Percentiles rank a stretch among this genome's conserved stretches.
Evolutionary conservation across 345 rosid genomes (phyloP).

Genomic region (Lumnitzera racemosa): DNA sequence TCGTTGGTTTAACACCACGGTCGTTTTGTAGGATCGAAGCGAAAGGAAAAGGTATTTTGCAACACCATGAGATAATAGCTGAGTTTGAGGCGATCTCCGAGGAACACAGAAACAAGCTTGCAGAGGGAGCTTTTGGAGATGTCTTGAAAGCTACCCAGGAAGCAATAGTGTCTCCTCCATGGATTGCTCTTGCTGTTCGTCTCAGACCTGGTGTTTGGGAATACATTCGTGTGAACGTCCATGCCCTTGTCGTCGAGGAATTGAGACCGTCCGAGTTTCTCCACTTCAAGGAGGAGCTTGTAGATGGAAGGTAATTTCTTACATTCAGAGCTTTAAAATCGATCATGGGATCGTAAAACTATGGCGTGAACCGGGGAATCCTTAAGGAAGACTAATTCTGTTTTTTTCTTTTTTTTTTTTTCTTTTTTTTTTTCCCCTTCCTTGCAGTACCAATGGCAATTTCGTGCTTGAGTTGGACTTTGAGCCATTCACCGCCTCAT

Average conservation of each 20-base stretch:
- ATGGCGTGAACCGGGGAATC: neutral
- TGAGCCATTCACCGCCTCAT: conserved; percentile 82
- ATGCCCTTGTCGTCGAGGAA: conserved; percentile 82
- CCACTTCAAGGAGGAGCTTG: conserved; percentile 93
- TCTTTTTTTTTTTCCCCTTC: too few relatives aligned
- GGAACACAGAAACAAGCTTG: conserved; percentile 42
- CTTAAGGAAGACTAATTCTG: neutral
- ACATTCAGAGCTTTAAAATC: neutral
- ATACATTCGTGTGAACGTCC: conserved; percentile 31
- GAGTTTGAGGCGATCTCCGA: conserved; percentile 67
- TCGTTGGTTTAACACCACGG: too few relatives aligned
- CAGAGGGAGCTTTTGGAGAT: conserved; percentile 54
- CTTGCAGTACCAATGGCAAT: conserved; percentile 56
- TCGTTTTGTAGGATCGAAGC: conserved; percentile 47
- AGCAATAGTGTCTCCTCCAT: conserved; percentile 28
- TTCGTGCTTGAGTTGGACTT: conserved; percentile 91
- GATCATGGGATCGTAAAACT: neutral
- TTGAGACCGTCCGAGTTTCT: conserved; percentile 70
- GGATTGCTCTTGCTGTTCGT: conserved; percentile 26
- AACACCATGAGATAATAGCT: conserved; percentile 63
- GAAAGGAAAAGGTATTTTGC: conserved; percentile 78
- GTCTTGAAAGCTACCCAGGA: conserved; percentile 78
- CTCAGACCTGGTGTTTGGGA: conserved; percentile 35
- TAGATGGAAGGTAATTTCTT: conserved; percentile 61
- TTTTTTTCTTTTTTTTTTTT: too few relatives aligned